Base-by-base conservation (phyloP, 768 basidiomycete genomes). In the Pleurotus tuber-regium region DNA sequence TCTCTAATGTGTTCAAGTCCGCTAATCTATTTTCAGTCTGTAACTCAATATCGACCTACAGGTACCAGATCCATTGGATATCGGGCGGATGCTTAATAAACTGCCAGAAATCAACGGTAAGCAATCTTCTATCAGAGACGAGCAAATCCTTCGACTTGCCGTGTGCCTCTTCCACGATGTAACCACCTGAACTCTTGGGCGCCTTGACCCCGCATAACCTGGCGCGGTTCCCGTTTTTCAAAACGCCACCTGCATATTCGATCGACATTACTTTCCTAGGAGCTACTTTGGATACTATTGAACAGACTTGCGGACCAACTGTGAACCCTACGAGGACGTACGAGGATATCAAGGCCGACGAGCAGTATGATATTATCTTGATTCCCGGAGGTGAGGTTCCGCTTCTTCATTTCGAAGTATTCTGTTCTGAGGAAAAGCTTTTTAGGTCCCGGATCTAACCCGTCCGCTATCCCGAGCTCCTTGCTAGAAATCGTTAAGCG, bases 401-500 rank as follows among this genome's bases (percentile, higher is more conserved):
- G 11, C 35, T 38, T 14, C 31, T 33, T 33, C 10, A 33, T 33
- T 10, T n/a, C n/a, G 31, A 33, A 2, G 31, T 33, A 10, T 2
- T 33, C 31, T n/a, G n/a, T n/a, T n/a, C n/a, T n/a, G n/a, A n/a
- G n/a, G n/a, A n/a, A n/a, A n/a, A n/a, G n/a, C 33, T 10, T 35
- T 12, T 14, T 35, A 11, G 4, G 33, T 35, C 33, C 33, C 18
- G 12, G 33, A 35, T 6, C 18, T 2, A 11, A 35, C 10, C n/a
- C 10, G 33, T 35, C 8, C 35, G 19, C 35, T 57, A n/a, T 60
- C 23, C 23, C 54, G 31, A 30, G 30, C 35, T 52, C 56, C 12
- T 28, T 59, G 42, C n/a, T 59, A 1, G 57, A 63, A 33, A 66
- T 67, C 38, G 39, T 69, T 31, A 62, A 61, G 54, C 43, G 53